phyloP scores from a whole-genome alignment of 2,329 filamentous ascomycete genomes.

The Hymenoscyphus occultus region DNA sequence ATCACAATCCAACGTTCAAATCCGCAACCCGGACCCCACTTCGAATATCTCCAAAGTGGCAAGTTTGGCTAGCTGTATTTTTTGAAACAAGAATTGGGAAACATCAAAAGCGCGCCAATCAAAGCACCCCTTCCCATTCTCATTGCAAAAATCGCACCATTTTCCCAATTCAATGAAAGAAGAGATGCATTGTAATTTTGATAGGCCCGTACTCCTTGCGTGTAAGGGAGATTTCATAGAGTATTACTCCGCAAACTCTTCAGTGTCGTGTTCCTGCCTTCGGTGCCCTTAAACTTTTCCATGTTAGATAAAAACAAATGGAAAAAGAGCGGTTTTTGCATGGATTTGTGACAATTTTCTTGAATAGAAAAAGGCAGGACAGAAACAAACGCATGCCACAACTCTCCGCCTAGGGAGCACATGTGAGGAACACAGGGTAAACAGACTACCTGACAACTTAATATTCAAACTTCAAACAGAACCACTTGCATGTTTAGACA shows the following conservation, averaged over 20 bases:
- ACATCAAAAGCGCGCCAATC: not conserved
- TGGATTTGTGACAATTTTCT: no score
- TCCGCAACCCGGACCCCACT: not conserved
- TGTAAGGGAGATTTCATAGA: no score
- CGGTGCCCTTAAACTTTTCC: no score
- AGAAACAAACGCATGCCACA: no score
- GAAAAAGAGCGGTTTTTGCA: no score
- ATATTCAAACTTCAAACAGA: not conserved
- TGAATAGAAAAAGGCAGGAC: no score
- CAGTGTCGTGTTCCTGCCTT: no score
- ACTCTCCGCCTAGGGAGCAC: not conserved
- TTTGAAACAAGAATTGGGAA: not conserved
- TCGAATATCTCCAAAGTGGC: not conserved
- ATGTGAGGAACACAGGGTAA: not conserved
- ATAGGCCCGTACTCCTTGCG: no score
- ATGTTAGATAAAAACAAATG: no score
- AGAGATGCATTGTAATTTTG: no score
- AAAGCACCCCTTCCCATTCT: not conserved
- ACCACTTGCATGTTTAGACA: not conserved
- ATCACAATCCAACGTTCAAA: not conserved
- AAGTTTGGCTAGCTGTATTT: not conserved
- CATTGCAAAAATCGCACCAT: not conserved
- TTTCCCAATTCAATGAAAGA: no score
- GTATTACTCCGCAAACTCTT: no score
- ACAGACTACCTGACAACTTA: not conserved